Percentiles rank a stretch among this genome's conserved stretches.
Conservation (phyloP, 2,329 filamentous ascomycete genomes). For the Epichloe scottii region DNA sequence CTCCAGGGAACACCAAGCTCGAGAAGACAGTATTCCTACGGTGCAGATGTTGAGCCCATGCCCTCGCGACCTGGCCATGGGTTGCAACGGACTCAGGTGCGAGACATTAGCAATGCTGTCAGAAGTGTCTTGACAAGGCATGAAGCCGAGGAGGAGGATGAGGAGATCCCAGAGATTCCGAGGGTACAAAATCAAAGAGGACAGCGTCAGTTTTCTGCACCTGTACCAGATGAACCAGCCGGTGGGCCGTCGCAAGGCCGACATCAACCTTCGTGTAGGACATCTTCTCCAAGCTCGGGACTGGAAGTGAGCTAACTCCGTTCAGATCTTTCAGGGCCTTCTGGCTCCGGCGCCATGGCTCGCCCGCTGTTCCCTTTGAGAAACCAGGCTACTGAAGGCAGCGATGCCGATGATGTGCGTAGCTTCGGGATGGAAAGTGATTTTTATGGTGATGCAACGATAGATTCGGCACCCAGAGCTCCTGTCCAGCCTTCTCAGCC, state of each 20-base stretch:
- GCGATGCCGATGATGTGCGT: slow-evolving; percentile 19
- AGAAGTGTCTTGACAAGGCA: slow-evolving; percentile 14
- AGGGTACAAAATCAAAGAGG: background rate
- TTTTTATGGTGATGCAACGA: slow-evolving; percentile 24
- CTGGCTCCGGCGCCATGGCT: background rate
- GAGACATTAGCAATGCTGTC: slow-evolving; percentile 18
- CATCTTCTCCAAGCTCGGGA: background rate
- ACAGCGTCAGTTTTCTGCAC: background rate
- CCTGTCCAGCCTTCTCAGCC: background rate
- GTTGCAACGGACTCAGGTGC: slow-evolving; percentile 8
- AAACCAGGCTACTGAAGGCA: slow-evolving; percentile 7
- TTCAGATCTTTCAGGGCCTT: slow-evolving; percentile 4
- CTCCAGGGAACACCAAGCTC: slow-evolving; percentile 22
- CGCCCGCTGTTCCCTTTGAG: background rate
- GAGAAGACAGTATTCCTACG: slow-evolving; percentile 26
- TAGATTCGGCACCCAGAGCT: slow-evolving; percentile 17
- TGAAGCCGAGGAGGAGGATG: slow-evolving; percentile 5
- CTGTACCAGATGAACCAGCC: slow-evolving; percentile 13
- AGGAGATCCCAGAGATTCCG: background rate
- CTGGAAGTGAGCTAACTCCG: background rate
- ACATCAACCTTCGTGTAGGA: slow-evolving; percentile 5
- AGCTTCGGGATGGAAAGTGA: slow-evolving; percentile 26
- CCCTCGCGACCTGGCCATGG: slow-evolving; percentile 11
- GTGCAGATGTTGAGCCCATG: slow-evolving; percentile 22
- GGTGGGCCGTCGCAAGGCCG: background rate